A percentile compares a stretch with the other conserved stretches of the same genome.
Evolutionary conservation across 2,329 filamentous ascomycete genomes (phyloP).

Genomic region (Phoma sp.): DNA sequence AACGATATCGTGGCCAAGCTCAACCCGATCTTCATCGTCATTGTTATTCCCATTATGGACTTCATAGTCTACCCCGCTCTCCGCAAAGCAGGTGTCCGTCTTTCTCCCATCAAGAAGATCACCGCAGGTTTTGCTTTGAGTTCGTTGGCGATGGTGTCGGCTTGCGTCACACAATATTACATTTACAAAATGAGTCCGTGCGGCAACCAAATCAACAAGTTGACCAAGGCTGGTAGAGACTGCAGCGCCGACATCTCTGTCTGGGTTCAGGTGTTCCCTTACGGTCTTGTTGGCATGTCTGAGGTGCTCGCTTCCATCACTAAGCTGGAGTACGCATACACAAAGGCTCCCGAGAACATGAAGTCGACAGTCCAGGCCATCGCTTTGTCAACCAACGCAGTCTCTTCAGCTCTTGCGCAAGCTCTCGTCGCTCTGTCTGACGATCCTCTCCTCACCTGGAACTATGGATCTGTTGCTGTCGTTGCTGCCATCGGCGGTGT

Average conservation of each 20-base stretch:
- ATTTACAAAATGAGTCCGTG: constrained; percentile 51
- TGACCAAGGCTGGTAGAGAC: constrained; percentile 51
- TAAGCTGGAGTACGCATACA: constrained; percentile 61
- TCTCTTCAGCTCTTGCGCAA: constrained; percentile 41
- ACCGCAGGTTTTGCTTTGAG: constrained; percentile 71
- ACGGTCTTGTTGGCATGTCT: constrained; percentile 62
- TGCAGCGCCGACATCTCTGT: constrained; percentile 58
- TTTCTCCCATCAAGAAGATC: constrained; percentile 80
- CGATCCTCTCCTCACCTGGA: constrained; percentile 44
- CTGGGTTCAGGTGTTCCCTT: constrained; percentile 60
- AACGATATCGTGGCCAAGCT: constrained; percentile 81
- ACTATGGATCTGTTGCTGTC: constrained; percentile 41
- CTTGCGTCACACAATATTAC: constrained; percentile 62
- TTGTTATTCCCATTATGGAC: constrained; percentile 69
- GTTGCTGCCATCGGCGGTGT: constrained; percentile 39
- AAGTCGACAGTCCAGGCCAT: constrained; percentile 47
- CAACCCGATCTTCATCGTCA: constrained; percentile 76
- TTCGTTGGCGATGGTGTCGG: constrained; percentile 65
- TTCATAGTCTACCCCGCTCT: constrained; percentile 71
- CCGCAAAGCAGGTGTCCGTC: constrained; percentile 67
- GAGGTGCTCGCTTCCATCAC: constrained; percentile 73
- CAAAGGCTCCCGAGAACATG: constrained; percentile 67
- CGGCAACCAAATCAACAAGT: constrained; percentile 36
- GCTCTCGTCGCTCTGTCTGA: constrained; percentile 42
- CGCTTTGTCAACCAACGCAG: constrained; percentile 44